Conservation (phyloP, 1,139 yeast species). For the Lodderomyces theae region DNA sequence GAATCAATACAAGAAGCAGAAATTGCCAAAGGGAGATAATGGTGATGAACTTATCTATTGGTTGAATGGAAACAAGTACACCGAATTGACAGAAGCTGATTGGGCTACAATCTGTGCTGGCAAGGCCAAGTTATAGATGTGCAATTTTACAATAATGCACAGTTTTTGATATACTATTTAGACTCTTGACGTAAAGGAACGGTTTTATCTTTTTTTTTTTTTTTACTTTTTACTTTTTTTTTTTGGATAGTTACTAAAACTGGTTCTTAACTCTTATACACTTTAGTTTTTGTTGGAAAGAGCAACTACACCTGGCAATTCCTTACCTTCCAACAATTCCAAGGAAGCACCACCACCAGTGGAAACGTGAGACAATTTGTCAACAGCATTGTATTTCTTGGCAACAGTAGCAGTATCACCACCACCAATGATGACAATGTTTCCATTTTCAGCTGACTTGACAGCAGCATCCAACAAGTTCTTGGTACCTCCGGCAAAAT, state of each 20-base stretch:
- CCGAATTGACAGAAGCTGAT: slow-evolving; percentile 52
- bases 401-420: slow-evolving; percentile 99
- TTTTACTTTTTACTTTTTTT: background rate
- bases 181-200: background rate
- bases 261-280: no score
- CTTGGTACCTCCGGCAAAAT: slow-evolving; percentile 87
- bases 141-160: no score
- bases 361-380: slow-evolving; percentile 92
- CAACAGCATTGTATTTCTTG: slow-evolving; percentile 93
- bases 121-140: slow-evolving; percentile 32
- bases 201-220: background rate
- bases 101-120: slow-evolving; percentile 56
- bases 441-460: slow-evolving; percentile 79
- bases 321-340: slow-evolving; percentile 97
- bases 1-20: slow-evolving; percentile 70
- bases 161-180: background rate
- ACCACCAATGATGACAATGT: slow-evolving; percentile 97
- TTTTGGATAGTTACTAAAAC: no score
- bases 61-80: slow-evolving; percentile 58
- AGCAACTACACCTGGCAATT: slow-evolving; percentile 92
- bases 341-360: slow-evolving; percentile 99
- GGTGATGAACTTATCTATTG: slow-evolving; percentile 67
- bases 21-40: slow-evolving; percentile 67
- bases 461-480: slow-evolving; percentile 83
- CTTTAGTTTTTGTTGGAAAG: slow-evolving; percentile 58